Evolutionary conservation across 306 rosid species (phyloP).

Genomic region (Astragalus membranaceus): DNA sequence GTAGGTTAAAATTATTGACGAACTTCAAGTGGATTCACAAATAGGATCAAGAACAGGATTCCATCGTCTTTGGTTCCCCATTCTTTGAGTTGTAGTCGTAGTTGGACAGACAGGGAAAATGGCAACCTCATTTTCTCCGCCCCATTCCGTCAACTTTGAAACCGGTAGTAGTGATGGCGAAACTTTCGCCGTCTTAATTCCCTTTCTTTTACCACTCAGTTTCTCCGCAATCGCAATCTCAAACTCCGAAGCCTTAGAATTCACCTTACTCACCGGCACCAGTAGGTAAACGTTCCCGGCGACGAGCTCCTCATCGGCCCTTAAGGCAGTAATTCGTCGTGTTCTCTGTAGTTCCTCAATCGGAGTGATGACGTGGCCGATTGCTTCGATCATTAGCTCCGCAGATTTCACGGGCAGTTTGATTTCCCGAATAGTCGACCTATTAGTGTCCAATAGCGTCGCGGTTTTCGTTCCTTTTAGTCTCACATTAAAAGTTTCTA

Average conservation of each 20-base stretch:
- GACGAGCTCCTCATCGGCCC: conserved; percentile 50
- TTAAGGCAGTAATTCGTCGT: conserved; percentile 35
- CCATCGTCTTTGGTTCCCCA: conserved; percentile 37
- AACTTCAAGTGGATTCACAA: conserved; percentile 5
- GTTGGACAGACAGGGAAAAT: not conserved
- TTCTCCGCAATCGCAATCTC: conserved; percentile 36
- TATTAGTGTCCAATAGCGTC: conserved; percentile 30
- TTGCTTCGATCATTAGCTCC: conserved; percentile 59
- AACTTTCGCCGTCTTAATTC: conserved; percentile 36
- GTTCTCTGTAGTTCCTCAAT: conserved; percentile 35
- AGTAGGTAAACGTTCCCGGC: conserved; percentile 43
- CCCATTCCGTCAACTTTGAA: not conserved
- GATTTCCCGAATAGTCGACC: conserved; percentile 27
- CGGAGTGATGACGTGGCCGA: conserved; percentile 49
- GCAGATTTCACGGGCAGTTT: conserved; percentile 40
- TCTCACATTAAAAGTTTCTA: not conserved
- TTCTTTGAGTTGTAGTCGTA: not conserved
- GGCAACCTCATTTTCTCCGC: not conserved
- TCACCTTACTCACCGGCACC: conserved; percentile 31
- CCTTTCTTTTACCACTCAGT: not conserved
- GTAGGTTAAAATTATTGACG: not conserved
- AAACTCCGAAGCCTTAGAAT: conserved; percentile 31
- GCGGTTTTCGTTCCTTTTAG: conserved; percentile 16
- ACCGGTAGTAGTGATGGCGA: conserved; percentile 28
- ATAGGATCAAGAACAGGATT: conserved; percentile 56